phyloP scores from a whole-genome alignment of 495 filamentous ascomycete genomes.

The Penicillium subrubescens region DNA sequence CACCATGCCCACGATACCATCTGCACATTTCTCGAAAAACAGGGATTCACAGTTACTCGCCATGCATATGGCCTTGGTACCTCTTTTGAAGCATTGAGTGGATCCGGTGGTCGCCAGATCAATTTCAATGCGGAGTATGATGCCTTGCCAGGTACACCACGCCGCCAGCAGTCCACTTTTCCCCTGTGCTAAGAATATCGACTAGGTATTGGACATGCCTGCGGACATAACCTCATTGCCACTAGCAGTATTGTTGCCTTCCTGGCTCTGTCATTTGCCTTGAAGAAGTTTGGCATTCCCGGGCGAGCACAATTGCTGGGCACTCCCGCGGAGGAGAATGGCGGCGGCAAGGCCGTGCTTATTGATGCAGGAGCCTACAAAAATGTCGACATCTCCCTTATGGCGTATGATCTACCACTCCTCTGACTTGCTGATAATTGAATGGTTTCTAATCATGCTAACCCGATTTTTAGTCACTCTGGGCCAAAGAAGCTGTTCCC shows the following conservation, averaged over 20 bases:
- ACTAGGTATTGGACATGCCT: conserved; percentile 62
- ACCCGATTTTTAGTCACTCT: conserved; percentile 26
- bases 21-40: conserved; percentile 54
- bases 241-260: conserved; percentile 61
- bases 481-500: conserved; percentile 33
- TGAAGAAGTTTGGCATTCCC: conserved; percentile 47
- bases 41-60: conserved; percentile 59
- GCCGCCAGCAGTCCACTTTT: not conserved
- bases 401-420: conserved; percentile 48
- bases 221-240: conserved; percentile 71
- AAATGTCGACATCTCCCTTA: conserved; percentile 65
- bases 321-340: conserved; percentile 72
- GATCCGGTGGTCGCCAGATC: conserved; percentile 43
- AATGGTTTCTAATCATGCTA: not conserved
- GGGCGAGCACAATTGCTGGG: conserved; percentile 67
- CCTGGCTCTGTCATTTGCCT: conserved; percentile 54
- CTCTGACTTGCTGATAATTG: not conserved
- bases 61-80: conserved; percentile 48
- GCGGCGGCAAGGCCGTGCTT: conserved; percentile 69
- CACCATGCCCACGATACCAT: conserved; percentile 59
- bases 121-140: conserved; percentile 56
- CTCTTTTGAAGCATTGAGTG: conserved; percentile 40
- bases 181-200: no score
- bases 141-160: conserved; percentile 48
- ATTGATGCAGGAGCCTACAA: conserved; percentile 64